Percentiles rank a stretch among this genome's conserved stretches.
phyloP scores from a whole-genome alignment of 1,284 basidiomycete species.

The Gastroboletus turbinatus region DNA sequence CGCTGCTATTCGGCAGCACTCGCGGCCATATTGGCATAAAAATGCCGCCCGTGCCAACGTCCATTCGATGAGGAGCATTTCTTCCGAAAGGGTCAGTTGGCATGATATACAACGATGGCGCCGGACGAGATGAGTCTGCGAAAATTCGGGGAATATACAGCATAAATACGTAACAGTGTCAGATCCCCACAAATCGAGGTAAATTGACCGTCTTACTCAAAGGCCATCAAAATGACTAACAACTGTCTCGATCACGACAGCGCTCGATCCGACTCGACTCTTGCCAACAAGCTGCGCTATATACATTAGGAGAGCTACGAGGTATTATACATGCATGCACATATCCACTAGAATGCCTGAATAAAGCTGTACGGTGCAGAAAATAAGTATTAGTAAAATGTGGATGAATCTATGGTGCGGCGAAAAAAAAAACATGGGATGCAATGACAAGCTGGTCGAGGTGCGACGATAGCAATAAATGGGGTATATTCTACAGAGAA shows the following conservation, averaged over 20 bases:
- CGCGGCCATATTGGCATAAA: background rate
- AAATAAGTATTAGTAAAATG: constrained; percentile 36
- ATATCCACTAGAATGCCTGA: constrained; percentile 37
- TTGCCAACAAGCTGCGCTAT: constrained; percentile 23
- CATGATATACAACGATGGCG: background rate
- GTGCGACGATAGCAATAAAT: constrained; percentile 35
- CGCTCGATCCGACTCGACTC: background rate
- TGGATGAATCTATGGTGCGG: constrained; percentile 31
- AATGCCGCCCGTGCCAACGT: background rate
- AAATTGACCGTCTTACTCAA: constrained; percentile 30
- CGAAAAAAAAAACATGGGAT: constrained; percentile 6
- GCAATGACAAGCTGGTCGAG: constrained; percentile 15
- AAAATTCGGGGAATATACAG: background rate
- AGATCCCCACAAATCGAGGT: constrained; percentile 30
- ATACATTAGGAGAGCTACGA: constrained; percentile 31
- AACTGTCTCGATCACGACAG: constrained; percentile 14
- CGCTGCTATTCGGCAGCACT: background rate
- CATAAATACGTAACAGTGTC: constrained; percentile 25
- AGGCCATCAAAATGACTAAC: constrained; percentile 29
- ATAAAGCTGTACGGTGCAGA: constrained; percentile 37
- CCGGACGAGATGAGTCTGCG: background rate
- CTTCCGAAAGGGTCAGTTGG: constrained; percentile 3
- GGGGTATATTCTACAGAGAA: constrained; percentile 36
- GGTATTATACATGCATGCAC: constrained; percentile 40
- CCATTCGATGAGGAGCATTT: constrained; percentile 6